phyloP scores from a whole-genome alignment of 1,284 basidiomycete species.

The Ganoderma sinense region DNA sequence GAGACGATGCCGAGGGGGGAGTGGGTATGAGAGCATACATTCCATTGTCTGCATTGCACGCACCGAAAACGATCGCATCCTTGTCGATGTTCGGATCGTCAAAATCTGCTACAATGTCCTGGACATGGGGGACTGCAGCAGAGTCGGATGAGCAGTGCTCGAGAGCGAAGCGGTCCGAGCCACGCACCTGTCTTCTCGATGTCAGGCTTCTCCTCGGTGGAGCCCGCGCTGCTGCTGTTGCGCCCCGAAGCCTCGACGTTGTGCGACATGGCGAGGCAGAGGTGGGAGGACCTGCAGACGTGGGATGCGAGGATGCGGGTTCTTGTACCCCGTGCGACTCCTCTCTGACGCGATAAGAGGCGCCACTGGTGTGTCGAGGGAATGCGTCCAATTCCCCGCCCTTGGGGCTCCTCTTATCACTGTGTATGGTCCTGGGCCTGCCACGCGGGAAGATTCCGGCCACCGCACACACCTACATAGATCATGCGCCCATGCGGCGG shows the following conservation, averaged over 20 bases:
- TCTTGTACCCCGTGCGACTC: constrained; percentile 26
- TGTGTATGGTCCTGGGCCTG: constrained; percentile 10
- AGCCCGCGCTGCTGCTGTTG: constrained; percentile 30
- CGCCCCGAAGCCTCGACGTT: constrained; percentile 26
- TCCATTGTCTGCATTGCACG: background rate
- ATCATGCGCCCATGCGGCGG: constrained; percentile 3
- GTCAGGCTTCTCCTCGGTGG: constrained; percentile 69
- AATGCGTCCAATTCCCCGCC: constrained; percentile 1
- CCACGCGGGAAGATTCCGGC: constrained; percentile 1
- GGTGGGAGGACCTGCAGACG: constrained; percentile 24
- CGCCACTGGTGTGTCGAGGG: constrained; percentile 3
- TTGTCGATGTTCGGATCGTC: constrained; percentile 60
- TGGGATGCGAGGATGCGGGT: constrained; percentile 17
- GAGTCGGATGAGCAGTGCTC: background rate
- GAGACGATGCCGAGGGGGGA: background rate
- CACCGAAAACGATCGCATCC: constrained; percentile 39
- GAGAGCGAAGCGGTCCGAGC: background rate
- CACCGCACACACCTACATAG: background rate
- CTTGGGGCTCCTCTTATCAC: constrained; percentile 13
- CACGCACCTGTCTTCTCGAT: constrained; percentile 32
- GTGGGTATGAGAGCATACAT: background rate
- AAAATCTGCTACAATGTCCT: constrained; percentile 48
- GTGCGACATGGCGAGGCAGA: constrained; percentile 32
- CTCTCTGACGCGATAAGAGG: constrained; percentile 10
- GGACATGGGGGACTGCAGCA: background rate